Conservation (phyloP, 2,329 filamentous ascomycete species). For the Talaromyces islandicus region DNA sequence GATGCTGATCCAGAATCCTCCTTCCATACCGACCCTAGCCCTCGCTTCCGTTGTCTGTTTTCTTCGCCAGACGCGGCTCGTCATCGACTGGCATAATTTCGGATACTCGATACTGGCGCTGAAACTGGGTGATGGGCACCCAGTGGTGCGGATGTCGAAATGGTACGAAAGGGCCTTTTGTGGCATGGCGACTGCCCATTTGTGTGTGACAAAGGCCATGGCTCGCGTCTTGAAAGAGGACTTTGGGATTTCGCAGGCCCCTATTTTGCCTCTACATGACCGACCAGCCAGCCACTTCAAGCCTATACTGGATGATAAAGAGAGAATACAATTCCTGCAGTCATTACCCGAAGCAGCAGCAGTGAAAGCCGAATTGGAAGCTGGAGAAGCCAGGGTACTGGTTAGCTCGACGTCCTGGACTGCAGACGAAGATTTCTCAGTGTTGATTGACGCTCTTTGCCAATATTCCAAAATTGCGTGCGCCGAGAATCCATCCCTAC, state of each 20-base stretch:
- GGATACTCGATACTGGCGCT: constrained; percentile 84
- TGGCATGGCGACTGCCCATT: constrained; percentile 63
- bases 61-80: constrained; percentile 70
- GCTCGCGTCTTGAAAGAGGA: constrained; percentile 61
- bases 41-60: constrained; percentile 67
- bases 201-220: constrained; percentile 91
- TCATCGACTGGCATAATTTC: constrained; percentile 99
- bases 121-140: constrained; percentile 58
- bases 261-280: constrained; percentile 73
- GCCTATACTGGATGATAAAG: constrained; percentile 50
- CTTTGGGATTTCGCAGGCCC: constrained; percentile 56
- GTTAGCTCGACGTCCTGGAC: constrained; percentile 98
- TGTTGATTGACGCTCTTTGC: constrained; percentile 78
- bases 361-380: constrained; percentile 54
- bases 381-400: constrained; percentile 60
- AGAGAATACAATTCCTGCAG: constrained; percentile 57
- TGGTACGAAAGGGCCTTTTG: constrained; percentile 72
- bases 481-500: constrained; percentile 44
- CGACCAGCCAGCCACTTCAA: constrained; percentile 78
- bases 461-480: constrained; percentile 57
- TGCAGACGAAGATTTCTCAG: constrained; percentile 85
- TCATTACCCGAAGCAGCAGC: constrained; percentile 59
- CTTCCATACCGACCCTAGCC: constrained; percentile 83
- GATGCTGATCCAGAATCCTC: constrained; percentile 92
- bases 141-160: constrained; percentile 70